Percentiles rank a stretch among this genome's conserved stretches.
These are phyloP conservation scores for Bolboschoenoplectus hybrid DNA, from an alignment of 202 grass and related monocot species.

Conservation along the genomic window DNA sequence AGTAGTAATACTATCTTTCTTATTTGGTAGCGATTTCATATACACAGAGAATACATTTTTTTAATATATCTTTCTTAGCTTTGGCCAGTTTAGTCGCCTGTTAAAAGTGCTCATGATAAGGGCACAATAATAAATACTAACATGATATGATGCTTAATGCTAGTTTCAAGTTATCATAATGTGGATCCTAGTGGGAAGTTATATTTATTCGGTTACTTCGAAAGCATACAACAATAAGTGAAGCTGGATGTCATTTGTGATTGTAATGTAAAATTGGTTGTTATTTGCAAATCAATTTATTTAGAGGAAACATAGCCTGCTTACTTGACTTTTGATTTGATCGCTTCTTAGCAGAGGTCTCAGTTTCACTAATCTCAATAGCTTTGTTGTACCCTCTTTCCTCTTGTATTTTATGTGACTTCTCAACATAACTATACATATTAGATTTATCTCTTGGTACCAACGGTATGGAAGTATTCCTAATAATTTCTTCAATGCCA, in stretches of 20 bases:
- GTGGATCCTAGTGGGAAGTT: not conserved
- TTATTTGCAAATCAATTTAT: slow-evolving; percentile 17
- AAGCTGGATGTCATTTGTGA: slow-evolving; percentile 2
- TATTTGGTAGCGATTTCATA: not conserved
- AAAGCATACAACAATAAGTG: not conserved
- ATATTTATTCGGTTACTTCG: not conserved
- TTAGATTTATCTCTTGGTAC: not conserved
- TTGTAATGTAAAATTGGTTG: not conserved
- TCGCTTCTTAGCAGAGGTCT: not conserved
- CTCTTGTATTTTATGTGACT: not conserved
- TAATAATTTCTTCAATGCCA: not conserved
- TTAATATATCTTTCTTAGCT: not conserved
- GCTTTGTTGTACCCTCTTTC: not conserved
- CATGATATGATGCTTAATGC: not conserved
- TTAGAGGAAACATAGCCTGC: not conserved
- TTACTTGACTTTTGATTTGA: slow-evolving; percentile 29
- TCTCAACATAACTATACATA: not conserved
- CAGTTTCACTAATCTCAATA: not conserved
- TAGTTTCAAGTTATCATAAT: not conserved
- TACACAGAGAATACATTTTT: not conserved
- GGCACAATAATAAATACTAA: not conserved
- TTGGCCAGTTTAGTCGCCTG: not conserved
- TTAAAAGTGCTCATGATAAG: not conserved
- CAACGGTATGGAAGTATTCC: not conserved
- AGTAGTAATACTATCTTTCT: not conserved